Base-by-base conservation (phyloP, 2,329 filamentous ascomycete species). In the Cladosporium sp. region DNA sequence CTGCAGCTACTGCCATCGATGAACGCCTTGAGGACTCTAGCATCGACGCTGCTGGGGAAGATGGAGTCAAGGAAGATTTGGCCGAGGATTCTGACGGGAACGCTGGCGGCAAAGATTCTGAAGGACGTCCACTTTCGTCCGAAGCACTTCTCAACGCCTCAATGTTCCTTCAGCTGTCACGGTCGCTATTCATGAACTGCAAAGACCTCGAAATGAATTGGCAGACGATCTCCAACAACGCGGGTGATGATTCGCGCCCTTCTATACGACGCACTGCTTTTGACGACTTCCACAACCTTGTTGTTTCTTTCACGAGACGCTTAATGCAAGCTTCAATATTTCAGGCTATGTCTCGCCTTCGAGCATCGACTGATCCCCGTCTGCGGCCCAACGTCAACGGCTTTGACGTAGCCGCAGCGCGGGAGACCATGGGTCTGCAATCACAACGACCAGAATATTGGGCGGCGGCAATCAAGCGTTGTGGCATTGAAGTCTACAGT, bases 181-280 rank as follows among this genome's bases (percentile, higher is more conserved):
- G 82, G 47, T 77, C 78, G 1, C 66, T 92, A 1, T 94, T 93
- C 70, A 93, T 95, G 90, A 93, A 92, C 69, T 59, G 69, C 66
- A 49, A n/a, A 9, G 7, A 49, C 12, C 74, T 79, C 12, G 83
- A 85, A 56, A 80, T 84, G 58, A 92, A 90, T 69, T 95, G 89
- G 90, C 77, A 76, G 36, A 78, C 77, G 39, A 66, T 89, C 7
- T 80, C 81, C 19, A 79, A 55, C 2, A 51, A 63, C 11, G 59
- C 63, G 22, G 51, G 82, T 28, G 71, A 72, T 55, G 67, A 67
- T 3, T 80, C 83, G 58, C 77, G 77, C 3, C 92, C 92, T 0
- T 84, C 88, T 0, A 83, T 96, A 20, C 86, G 88, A 64, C 83
- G 86, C 6, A 92, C 89, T 1, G 86, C 89, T 0, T 80, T 95